Base-by-base conservation (phyloP, 495 filamentous ascomycete species). In the Lineolata rhizophorae region DNA sequence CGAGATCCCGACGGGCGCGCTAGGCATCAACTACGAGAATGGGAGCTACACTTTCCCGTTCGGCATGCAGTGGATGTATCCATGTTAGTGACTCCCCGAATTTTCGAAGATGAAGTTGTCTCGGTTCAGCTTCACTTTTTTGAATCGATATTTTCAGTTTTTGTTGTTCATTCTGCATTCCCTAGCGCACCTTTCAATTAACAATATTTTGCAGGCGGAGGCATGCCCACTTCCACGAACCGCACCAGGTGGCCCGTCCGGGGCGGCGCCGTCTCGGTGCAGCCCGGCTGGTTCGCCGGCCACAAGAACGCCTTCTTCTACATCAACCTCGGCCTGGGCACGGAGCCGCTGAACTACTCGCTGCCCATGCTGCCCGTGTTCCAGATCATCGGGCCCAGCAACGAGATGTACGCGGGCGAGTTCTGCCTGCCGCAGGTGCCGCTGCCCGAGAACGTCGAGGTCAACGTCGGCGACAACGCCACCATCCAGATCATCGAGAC, bases 41-140 rank as follows among this genome's bases (percentile, higher is more conserved):
- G 51, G 48, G 25, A 53, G 55, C 16, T 36, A 43, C 27, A 46
- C 54, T 4, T 90, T 66, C 46, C 84, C 83, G 2, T 92, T 79
- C 44, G 87, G 90, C 55, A 85, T 92, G 80, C 77, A 93, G 57
- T 95, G 87, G 85, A 72, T 75, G 52, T 99, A 94, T 62, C 87
- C 90, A 54, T 99, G 87, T 97, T 58, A 61, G 78, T 58, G 31
- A 11, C 20, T 18, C 20, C n/a, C n/a, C n/a, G n/a, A n/a, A n/a
- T n/a, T n/a, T 20, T 35, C 20, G 20, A 19, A n/a, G n/a, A n/a
- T n/a, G n/a, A n/a, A n/a, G n/a, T n/a, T n/a, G n/a, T n/a, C n/a
- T n/a, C n/a, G n/a, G n/a, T n/a, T n/a, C n/a, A n/a, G n/a, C n/a
- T n/a, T n/a, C n/a, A n/a, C n/a, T n/a, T n/a, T n/a, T n/a, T n/a